phyloP scores from a whole-genome alignment of 108 stramenopile species.

The Nitzschia palea region DNA sequence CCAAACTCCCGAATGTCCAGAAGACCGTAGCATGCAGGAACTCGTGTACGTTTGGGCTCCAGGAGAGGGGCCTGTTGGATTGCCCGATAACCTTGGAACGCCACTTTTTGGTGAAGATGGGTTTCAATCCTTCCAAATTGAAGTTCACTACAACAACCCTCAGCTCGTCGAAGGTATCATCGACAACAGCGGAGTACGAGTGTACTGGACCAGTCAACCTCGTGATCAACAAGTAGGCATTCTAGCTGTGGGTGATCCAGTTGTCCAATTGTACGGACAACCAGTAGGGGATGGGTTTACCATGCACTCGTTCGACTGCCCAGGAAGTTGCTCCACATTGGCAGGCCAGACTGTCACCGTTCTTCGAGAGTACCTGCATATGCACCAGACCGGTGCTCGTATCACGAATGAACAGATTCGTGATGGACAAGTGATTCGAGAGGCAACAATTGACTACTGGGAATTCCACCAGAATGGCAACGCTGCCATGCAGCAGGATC shows the following conservation, averaged over 20 bases:
- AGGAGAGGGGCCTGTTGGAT: conserved; percentile 30
- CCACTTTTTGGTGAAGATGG: conserved; percentile 33
- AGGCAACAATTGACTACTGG: conserved; percentile 37
- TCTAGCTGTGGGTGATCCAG: conserved; percentile 47
- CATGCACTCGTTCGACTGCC: conserved; percentile 46
- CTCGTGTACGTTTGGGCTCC: conserved; percentile 50
- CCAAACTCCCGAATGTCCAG: neutral
- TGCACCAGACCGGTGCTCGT: conserved; percentile 48
- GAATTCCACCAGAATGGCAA: conserved; percentile 56
- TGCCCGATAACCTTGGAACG: conserved; percentile 48
- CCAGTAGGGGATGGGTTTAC: conserved; percentile 37
- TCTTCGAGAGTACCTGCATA: conserved; percentile 53
- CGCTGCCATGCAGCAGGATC: conserved; percentile 29
- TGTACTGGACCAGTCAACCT: conserved; percentile 42
- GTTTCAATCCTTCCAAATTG: conserved; percentile 29
- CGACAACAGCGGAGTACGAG: conserved; percentile 55
- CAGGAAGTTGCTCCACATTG: conserved; percentile 36
- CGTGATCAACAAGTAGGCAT: conserved; percentile 43
- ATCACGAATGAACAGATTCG: conserved; percentile 50
- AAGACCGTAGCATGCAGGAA: neutral
- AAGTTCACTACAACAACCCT: conserved; percentile 65
- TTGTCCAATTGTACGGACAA: conserved; percentile 23
- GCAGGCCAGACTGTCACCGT: conserved; percentile 39
- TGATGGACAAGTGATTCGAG: conserved; percentile 43
- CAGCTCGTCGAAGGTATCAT: conserved; percentile 16